Evolutionary conservation across 83 land plant genomes (phyloP).

Genomic region (Picea engelmannii): DNA sequence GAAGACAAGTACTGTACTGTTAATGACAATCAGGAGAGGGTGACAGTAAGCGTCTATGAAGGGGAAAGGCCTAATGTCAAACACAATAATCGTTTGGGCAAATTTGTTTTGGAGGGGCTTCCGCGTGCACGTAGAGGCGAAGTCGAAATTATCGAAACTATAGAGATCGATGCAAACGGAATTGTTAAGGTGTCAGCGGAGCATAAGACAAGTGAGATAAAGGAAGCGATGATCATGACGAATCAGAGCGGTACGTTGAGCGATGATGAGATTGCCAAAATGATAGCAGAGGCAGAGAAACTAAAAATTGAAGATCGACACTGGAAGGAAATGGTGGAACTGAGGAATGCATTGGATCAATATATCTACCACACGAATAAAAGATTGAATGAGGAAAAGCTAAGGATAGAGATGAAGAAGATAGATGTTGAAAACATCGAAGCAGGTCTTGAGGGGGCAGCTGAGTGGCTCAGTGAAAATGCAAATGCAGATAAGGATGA

Average conservation of each 20-base stretch:
- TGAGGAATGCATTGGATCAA: no score
- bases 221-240: neutral
- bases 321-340: no score
- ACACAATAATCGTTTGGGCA: conserved; percentile 30
- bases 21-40: conserved; percentile 22
- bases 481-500: no score
- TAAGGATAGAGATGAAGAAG: no score
- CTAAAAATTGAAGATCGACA: neutral
- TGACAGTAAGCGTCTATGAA: conserved; percentile 24
- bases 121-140: conserved; percentile 6
- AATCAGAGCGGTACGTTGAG: neutral
- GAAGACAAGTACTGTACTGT: conserved; percentile 18
- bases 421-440: no score
- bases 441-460: no score
- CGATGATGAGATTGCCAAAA: neutral
- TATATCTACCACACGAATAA: no score
- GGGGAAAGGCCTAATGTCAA: conserved; percentile 23
- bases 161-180: neutral
- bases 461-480: no score
- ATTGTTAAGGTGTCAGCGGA: conserved; percentile 23
- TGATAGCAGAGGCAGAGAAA: neutral
- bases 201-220: conserved; percentile 19
- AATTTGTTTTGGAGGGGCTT: conserved; percentile 28
- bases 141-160: neutral
- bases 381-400: no score